phyloP scores from a whole-genome alignment of 2,329 filamentous ascomycete species.

The Colletotrichum tropicicola region DNA sequence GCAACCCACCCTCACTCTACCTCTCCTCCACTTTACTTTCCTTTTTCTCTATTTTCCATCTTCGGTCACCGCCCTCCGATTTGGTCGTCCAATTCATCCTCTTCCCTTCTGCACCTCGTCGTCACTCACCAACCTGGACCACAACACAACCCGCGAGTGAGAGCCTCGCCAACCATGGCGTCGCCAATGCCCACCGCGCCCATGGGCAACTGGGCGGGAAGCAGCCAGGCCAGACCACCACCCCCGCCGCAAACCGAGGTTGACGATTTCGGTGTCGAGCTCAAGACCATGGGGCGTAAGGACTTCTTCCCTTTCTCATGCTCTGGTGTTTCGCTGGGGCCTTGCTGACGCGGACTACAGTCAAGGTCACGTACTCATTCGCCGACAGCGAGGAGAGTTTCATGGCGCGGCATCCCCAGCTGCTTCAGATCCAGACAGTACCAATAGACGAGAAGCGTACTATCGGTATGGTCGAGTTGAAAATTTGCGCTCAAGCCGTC shows the following conservation, averaged over 20 bases:
- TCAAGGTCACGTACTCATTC: slow-evolving; percentile 97
- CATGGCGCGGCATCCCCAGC: slow-evolving; percentile 84
- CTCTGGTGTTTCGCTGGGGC: neutral
- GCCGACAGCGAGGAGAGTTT: slow-evolving; percentile 89
- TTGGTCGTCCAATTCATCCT: neutral
- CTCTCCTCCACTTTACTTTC: slow-evolving; percentile 24
- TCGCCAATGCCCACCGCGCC: slow-evolving; percentile 46
- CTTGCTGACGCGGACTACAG: slow-evolving; percentile 53
- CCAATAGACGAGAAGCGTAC: slow-evolving; percentile 80
- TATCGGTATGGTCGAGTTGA: slow-evolving; percentile 89
- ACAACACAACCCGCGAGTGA: slow-evolving; percentile 5
- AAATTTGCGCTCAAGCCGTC: slow-evolving; percentile 87
- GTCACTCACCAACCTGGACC: slow-evolving; percentile 8
- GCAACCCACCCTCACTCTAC: slow-evolving; percentile 12
- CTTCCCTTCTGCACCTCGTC: neutral
- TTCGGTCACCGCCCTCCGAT: slow-evolving; percentile 12
- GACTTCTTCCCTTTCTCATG: slow-evolving; percentile 32
- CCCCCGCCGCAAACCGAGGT: slow-evolving; percentile 33
- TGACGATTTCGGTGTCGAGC: slow-evolving; percentile 61
- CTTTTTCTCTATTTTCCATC: slow-evolving; percentile 14
- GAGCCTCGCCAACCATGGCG: slow-evolving; percentile 44
- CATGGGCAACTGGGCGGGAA: slow-evolving; percentile 42
- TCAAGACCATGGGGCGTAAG: slow-evolving; percentile 75
- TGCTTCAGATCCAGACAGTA: slow-evolving; percentile 82
- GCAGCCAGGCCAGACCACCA: slow-evolving; percentile 33